phyloP scores from a whole-genome alignment of 371 early-diverging fungal species.

The Nematocida minor region DNA sequence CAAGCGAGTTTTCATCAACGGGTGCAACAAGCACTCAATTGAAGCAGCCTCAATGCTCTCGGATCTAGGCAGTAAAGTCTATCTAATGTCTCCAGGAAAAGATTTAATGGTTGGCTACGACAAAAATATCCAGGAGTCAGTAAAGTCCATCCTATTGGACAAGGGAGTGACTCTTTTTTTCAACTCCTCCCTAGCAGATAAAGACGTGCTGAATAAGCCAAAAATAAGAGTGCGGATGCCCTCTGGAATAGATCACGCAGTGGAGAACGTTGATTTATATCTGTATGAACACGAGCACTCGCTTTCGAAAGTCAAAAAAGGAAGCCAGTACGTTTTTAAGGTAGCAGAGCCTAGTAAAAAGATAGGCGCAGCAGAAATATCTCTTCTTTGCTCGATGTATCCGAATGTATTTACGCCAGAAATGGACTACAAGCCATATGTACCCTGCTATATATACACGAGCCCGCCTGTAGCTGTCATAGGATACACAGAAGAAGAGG shows the following conservation, averaged over 20 bases:
- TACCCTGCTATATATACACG: conserved; percentile 87
- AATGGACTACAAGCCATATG: conserved; percentile 62
- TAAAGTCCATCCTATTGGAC: background rate
- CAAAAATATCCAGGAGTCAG: conserved; percentile 6
- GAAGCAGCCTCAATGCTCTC: conserved; percentile 39
- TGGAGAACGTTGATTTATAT: background rate
- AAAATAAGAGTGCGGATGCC: background rate
- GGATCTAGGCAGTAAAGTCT: conserved; percentile 41
- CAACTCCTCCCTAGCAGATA: background rate
- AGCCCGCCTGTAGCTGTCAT: conserved; percentile 80
- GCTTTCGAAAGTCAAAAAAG: background rate
- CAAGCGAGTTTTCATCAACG: background rate
- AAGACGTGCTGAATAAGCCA: background rate
- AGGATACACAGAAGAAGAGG: conserved; percentile 76
- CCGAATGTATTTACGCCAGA: background rate
- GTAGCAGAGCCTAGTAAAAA: background rate
- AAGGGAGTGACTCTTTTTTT: conserved; percentile 31
- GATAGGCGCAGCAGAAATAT: background rate
- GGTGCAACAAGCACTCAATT: background rate
- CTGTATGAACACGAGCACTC: conserved; percentile 1
- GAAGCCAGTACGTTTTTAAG: background rate
- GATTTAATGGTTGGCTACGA: background rate
- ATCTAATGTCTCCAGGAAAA: background rate
- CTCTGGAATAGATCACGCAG: background rate
- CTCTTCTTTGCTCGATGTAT: background rate